Evolutionary conservation across 176 grass and related monocot genomes (phyloP), one percentile per base, ranked within the genome.

Genomic region (Paspalum vaginatum): DNA sequence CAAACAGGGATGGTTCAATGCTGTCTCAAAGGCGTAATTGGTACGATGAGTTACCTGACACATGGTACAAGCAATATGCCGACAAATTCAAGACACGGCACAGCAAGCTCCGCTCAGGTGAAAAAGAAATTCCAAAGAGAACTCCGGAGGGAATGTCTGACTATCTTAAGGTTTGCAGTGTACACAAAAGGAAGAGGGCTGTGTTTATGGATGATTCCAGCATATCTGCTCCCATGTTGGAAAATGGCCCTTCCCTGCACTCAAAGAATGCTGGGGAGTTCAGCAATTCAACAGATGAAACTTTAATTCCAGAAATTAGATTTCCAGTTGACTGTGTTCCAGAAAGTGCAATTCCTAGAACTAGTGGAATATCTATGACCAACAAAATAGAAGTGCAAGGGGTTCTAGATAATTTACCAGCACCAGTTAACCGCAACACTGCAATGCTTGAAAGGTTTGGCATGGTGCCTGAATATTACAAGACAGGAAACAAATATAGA

Each of bases 401-500:
- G 39, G 88, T 99, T 75, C 96, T 99, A 68, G 96, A 99, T 87
- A 99, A 99, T 85, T 92, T 99, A 51, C 96, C 96, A 2, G 79
- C 86, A 68, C 75, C 91, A 45, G 76, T 91, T 83, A 99, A 63
- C 65, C 92, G 92, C 44, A 99, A 86, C 63, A 89, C 92, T 75
- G 92, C 90, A 82, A 95, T 99, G 92, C 91, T 99, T 22, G 96
- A 99, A 92, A 93, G 96, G 55, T 99, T 99, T 86, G 96, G 96
- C 43, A 93, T 99, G 75, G 72, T 99, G 75, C 92, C 96, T 68
- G 95, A 98, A 61, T 99, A 99, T 47, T 86, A 93, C 80, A 99
- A 99, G 73, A 88, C 86, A 63, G 96, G 96, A 59, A 92, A 84
- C 84, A 99, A 99, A 87, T 99, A 93, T 87, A 91, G 92, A 89